Percentiles rank a stretch among this genome's conserved stretches.
These are phyloP conservation scores for Inga leiocalycina DNA, from an alignment of 306 rosid genomes.

Conservation along the genomic window DNA sequence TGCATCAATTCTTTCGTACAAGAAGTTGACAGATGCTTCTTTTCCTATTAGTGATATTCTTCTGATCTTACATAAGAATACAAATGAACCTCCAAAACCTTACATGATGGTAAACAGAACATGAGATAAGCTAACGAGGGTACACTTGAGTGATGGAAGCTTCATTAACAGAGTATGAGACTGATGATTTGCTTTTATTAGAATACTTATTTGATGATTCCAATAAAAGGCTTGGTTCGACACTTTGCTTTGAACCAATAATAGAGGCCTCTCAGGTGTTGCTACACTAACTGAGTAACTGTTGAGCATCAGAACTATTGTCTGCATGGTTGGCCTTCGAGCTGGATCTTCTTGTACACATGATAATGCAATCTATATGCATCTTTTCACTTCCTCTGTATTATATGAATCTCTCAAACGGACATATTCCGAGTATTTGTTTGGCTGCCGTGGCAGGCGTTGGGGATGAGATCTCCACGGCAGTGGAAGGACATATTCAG, in stretches of 20 bases:
- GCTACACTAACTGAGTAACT: conserved; percentile 42
- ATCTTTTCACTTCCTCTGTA: conserved; percentile 51
- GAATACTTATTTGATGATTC: conserved; percentile 19
- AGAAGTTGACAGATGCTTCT: not conserved
- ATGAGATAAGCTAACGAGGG: conserved; percentile 8
- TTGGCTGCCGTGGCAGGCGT: conserved; percentile 3
- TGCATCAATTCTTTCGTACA: not conserved
- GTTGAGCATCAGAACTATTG: conserved; percentile 49
- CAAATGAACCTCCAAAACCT: not conserved
- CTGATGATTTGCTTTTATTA: conserved; percentile 8
- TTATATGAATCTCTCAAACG: conserved; percentile 25
- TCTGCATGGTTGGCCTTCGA: conserved; percentile 55
- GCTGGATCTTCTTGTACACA: conserved; percentile 55
- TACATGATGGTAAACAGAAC: not conserved
- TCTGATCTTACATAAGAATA: too few species aligned
- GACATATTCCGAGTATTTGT: not conserved
- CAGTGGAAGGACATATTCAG: not conserved
- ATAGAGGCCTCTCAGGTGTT: conserved; percentile 41
- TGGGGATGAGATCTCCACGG: conserved; percentile 32
- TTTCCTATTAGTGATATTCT: too few species aligned
- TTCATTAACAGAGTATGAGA: conserved; percentile 19
- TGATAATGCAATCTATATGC: conserved; percentile 56
- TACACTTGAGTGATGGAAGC: conserved; percentile 34
- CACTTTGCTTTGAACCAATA: conserved; percentile 21
- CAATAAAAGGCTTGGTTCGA: not conserved